These are phyloP conservation scores for Nicotiana noctiflora DNA, from an alignment of 257 asterid species.

Conservation along the genomic window DNA sequence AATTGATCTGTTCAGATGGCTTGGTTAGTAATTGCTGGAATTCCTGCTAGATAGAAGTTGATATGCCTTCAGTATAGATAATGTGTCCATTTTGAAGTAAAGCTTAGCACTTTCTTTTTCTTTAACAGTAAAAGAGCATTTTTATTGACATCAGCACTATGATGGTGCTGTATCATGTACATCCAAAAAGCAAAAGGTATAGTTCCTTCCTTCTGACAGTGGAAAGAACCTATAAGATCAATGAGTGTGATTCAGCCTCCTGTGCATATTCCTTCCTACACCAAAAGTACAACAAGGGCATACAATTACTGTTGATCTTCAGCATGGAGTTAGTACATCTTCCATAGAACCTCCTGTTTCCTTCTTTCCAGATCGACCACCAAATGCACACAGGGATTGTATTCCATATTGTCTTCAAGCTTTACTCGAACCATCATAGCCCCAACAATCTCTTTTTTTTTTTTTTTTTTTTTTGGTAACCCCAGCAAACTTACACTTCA, in stretches of 20 bases:
- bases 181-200: neutral
- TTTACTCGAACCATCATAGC: neutral
- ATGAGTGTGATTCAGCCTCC: neutral
- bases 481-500: neutral
- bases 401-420: neutral
- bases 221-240: neutral
- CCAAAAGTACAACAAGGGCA: neutral
- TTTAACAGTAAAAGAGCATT: neutral
- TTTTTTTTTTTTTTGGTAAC: neutral
- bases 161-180: neutral
- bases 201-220: neutral
- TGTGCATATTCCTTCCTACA: neutral
- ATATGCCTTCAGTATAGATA: neutral
- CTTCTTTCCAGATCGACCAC: neutral
- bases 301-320: neutral
- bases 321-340: slow-evolving; percentile 1
- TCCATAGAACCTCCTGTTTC: neutral
- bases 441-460: neutral
- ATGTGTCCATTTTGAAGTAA: neutral
- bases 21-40: neutral
- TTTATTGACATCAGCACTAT: neutral
- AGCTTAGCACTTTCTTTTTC: neutral
- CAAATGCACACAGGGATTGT: neutral
- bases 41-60: neutral
- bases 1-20: neutral